Conservation (phyloP, 768 basidiomycete species). For the Leucosporidium scottii region DNA sequence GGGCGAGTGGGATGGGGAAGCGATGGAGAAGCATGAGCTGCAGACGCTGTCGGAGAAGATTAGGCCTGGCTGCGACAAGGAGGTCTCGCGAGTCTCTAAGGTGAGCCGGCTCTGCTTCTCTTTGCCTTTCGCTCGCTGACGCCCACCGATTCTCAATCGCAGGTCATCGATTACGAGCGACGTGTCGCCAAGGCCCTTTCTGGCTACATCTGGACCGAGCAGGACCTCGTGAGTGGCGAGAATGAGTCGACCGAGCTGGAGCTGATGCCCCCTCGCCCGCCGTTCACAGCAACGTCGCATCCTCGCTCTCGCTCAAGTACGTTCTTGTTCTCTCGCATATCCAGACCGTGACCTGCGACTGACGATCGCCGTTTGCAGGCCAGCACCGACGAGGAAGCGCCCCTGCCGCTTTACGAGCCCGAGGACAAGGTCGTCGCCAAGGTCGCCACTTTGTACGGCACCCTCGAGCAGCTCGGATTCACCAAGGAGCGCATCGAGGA, state of each 20-base stretch:
- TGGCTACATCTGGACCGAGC: slow-evolving; percentile 31
- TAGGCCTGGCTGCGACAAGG: slow-evolving; percentile 83
- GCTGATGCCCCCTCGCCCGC: neutral
- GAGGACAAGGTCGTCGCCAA: slow-evolving; percentile 65
- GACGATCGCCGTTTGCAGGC: neutral
- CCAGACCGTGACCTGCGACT: too few species aligned
- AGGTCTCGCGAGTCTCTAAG: slow-evolving; percentile 64
- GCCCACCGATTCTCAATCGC: neutral
- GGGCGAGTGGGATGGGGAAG: slow-evolving; percentile 32
- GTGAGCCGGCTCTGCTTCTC: slow-evolving; percentile 44
- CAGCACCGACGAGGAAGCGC: slow-evolving; percentile 3
- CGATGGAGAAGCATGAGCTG: slow-evolving; percentile 46
- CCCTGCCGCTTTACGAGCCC: slow-evolving; percentile 48
- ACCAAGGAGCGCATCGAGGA: slow-evolving; percentile 59
- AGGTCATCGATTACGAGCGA: slow-evolving; percentile 78
- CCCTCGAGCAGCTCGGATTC: slow-evolving; percentile 71
- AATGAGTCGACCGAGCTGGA: slow-evolving; percentile 23
- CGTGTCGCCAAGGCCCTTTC: slow-evolving; percentile 61
- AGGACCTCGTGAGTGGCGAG: slow-evolving; percentile 20
- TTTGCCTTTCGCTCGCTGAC: neutral
- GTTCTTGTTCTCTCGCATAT: neutral
- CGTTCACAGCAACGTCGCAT: slow-evolving; percentile 23
- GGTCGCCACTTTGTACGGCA: slow-evolving; percentile 72
- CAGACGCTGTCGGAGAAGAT: slow-evolving; percentile 70
- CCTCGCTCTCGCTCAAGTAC: slow-evolving; percentile 28